Base-by-base conservation (phyloP, 441 rosid species). In the Gossypium aridum region DNA sequence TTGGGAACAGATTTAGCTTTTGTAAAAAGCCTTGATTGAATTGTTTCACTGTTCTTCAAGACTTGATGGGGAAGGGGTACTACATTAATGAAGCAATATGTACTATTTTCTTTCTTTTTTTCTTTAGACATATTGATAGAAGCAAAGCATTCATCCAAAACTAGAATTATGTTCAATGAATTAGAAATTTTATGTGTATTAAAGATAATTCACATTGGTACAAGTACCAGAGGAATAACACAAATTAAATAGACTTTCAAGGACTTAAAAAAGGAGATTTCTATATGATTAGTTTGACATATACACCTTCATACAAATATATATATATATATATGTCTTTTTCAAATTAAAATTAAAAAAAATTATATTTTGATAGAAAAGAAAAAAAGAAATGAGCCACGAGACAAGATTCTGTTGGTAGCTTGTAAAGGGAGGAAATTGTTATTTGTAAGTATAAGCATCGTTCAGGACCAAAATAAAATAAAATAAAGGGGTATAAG, bases 371-470 rank as follows among this genome's bases (percentile, higher is more conserved):
- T 14, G 7, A 14, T 14, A 47, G 8, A 17, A 67, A 26, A 34
- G 55, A 14, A 14, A 49, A 49, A 28, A 7, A 45, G 17, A 67
- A 70, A 53, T 60, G 53, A 72, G 67, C 74, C 69, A 75, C 77
- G 79, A 78, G 82, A 81, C 79, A 87, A 85, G 93, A 90, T 89
- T 89, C 89, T 84, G 75, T 71, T 79, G 87, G 75, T 85, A 79
- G 73, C 94, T 92, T 92, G 84, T 77, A 80, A 81, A 80, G 78
- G 77, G 78, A 83, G 91, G 92, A 88, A 87, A 86, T 86, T 86
- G 93, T 84, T 90, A 79, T 83, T 89, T 87, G 83, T 89, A 88
- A 92, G 97, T 83, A 85, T 75, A 86, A 81, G 87, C 92, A 87
- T 89, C 85, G 77, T 79, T 65, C 39, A 6, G 39, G 7, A 47